phyloP scores from a whole-genome alignment of 257 asterid genomes.

The Coffea eugenioides region DNA sequence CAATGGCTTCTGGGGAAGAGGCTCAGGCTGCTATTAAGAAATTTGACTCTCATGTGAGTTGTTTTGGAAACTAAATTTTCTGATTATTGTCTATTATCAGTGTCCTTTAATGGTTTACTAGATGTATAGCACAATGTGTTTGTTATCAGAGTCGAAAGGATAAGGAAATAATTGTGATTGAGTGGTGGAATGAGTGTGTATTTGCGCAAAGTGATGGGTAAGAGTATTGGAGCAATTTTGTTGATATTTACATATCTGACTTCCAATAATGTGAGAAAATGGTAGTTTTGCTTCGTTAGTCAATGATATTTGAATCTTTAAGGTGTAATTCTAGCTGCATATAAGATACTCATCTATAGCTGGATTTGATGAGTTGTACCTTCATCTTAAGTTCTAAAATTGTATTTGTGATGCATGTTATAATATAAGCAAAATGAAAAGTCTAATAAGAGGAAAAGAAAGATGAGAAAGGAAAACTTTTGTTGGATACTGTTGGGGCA shows the following conservation, averaged over 20 bases:
- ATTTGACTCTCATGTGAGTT: slow-evolving; percentile 66
- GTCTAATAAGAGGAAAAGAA: too few species aligned
- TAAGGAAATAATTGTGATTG: neutral
- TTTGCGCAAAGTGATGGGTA: neutral
- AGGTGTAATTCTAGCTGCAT: neutral
- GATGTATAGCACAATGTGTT: neutral
- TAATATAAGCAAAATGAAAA: too few species aligned
- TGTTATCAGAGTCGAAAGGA: neutral
- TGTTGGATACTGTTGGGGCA: too few species aligned
- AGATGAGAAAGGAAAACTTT: too few species aligned
- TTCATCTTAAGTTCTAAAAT: too few species aligned
- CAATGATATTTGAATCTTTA: neutral
- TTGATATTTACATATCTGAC: neutral
- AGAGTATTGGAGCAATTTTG: neutral
- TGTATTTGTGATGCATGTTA: too few species aligned
- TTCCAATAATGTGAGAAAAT: neutral
- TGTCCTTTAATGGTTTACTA: neutral
- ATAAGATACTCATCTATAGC: too few species aligned
- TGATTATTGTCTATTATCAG: neutral
- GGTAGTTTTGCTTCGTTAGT: neutral
- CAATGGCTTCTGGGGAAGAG: slow-evolving; percentile 78
- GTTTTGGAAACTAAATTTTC: neutral
- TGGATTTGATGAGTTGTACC: too few species aligned
- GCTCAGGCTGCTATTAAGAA: slow-evolving; percentile 71
- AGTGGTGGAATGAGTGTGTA: neutral